Evolutionary conservation across 2,329 filamentous ascomycete species (phyloP).

Genomic region (Fusarium dlaminii): DNA sequence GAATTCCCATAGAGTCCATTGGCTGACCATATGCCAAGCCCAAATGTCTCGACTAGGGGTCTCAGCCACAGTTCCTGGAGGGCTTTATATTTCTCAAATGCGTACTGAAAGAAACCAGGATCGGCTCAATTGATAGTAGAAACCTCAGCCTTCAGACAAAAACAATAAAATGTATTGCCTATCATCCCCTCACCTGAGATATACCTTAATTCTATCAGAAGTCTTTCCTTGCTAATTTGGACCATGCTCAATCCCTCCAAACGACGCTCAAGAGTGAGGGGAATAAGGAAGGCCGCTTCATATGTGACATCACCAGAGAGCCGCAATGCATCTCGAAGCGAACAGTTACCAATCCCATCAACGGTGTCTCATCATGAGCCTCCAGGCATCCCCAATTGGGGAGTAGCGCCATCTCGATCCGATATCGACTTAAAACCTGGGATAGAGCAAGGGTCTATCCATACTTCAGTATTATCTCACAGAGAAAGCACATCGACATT

Average conservation of each 20-base stretch:
- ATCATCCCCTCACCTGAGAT: rapidly evolving
- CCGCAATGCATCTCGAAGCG: too few relatives aligned
- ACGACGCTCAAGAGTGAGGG: not conserved
- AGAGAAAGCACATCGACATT: not conserved
- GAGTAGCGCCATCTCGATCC: not conserved
- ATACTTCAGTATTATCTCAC: not conserved
- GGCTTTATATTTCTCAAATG: not conserved
- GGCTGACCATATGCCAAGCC: not conserved
- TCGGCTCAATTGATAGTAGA: not conserved
- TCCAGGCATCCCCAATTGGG: not conserved
- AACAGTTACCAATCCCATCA: not conserved
- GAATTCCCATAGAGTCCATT: not conserved
- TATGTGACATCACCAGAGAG: too few relatives aligned
- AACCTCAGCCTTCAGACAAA: not conserved
- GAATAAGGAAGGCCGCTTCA: not conserved
- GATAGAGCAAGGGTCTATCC: not conserved
- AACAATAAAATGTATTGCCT: too few relatives aligned
- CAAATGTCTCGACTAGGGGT: too few relatives aligned
- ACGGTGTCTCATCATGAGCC: not conserved
- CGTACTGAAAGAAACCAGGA: not conserved
- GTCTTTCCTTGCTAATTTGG: not conserved
- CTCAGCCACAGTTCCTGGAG: not conserved
- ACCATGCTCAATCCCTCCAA: not conserved
- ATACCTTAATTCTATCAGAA: rapidly evolving
- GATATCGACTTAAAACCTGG: not conserved